Percentiles rank a stretch among this genome's conserved stretches.
Conservation (phyloP, 106 monocot species). For the Dioscorea dumetorum region DNA sequence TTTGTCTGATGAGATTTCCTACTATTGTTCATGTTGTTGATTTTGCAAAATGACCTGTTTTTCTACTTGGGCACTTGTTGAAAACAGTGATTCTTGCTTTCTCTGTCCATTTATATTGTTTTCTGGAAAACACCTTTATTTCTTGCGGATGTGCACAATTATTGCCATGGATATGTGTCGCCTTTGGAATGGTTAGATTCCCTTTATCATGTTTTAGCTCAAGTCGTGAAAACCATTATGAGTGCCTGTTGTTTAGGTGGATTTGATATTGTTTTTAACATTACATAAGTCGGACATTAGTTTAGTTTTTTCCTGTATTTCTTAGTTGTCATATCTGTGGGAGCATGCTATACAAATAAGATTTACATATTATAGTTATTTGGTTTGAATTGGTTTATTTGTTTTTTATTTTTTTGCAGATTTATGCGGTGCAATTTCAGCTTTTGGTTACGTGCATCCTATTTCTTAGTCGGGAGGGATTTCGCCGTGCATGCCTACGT, state of each 20-base stretch:
- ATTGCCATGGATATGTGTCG: no score
- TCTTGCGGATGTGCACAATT: no score
- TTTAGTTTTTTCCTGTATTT: not conserved
- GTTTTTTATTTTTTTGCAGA: conserved; percentile 32
- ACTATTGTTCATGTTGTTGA: no score
- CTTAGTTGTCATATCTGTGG: not conserved
- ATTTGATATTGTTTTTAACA: not conserved
- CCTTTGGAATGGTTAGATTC: not conserved
- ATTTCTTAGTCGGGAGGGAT: conserved; percentile 83
- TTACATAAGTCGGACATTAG: not conserved
- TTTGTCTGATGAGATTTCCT: not conserved
- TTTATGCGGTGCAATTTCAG: conserved; percentile 79
- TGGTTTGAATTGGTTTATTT: not conserved
- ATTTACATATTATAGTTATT: not conserved
- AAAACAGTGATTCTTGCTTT: no score
- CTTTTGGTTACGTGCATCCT: conserved; percentile 76
- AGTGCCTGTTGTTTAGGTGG: not conserved
- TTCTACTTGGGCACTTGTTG: no score
- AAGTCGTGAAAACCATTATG: not conserved
- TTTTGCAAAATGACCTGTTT: no score
- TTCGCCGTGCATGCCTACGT: conserved; percentile 90
- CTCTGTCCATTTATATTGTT: no score
- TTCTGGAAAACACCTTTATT: no score
- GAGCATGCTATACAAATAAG: not conserved
- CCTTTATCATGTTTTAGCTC: not conserved